These are phyloP conservation scores for Sungouiozyma intestinalis DNA, from an alignment of 805 yeast genomes.

Conservation along the genomic window DNA sequence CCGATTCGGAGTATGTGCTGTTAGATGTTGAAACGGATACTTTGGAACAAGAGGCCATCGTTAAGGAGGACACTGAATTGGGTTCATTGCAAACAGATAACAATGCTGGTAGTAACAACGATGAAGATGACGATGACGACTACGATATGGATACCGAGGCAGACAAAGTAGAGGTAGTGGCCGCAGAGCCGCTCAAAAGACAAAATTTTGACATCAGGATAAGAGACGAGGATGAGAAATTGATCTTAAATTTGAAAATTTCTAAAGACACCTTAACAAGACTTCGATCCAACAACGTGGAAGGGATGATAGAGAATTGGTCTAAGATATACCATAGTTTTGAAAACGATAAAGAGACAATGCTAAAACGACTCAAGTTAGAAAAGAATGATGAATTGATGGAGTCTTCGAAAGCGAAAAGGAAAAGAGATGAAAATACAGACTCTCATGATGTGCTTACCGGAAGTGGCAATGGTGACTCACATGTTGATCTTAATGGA, in stretches of 20 bases:
- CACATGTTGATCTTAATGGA: neutral
- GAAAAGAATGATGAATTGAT: slow-evolving; percentile 73
- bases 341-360: slow-evolving; percentile 65
- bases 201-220: neutral
- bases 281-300: slow-evolving; percentile 26
- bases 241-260: slow-evolving; percentile 27
- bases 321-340: slow-evolving; percentile 66
- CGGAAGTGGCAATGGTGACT: slow-evolving; percentile 1
- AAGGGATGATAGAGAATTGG: slow-evolving; percentile 44
- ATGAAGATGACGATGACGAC: slow-evolving; percentile 1
- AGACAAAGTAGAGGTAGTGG: neutral
- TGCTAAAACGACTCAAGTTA: slow-evolving; percentile 62
- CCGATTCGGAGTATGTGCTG: slow-evolving; percentile 9
- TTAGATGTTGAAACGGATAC: slow-evolving; percentile 6
- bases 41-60: no score
- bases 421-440: slow-evolving; percentile 17
- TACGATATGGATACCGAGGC: neutral
- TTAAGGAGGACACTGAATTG: slow-evolving; percentile 2
- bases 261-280: slow-evolving; percentile 27
- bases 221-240: slow-evolving; percentile 14
- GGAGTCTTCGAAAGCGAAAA: slow-evolving; percentile 20
- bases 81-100: slow-evolving; percentile 1
- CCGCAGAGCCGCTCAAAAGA: slow-evolving; percentile 1
- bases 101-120: slow-evolving; percentile 12
- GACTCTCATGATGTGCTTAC: slow-evolving; percentile 10